Base-by-base conservation (phyloP, 257 asterid species). In the Capsicum rhomboideum region DNA sequence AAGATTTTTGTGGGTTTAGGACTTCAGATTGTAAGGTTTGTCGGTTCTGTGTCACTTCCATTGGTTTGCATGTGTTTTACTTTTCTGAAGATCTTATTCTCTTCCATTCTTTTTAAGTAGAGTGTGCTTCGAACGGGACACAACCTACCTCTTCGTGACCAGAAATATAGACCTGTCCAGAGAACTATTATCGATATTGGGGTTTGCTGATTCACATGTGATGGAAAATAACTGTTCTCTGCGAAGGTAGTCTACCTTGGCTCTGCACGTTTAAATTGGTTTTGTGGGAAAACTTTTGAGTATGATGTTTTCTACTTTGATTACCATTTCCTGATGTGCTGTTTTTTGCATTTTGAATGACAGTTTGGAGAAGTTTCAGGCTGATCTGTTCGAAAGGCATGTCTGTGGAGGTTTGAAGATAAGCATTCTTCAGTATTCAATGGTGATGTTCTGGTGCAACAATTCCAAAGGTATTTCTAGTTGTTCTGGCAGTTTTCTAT, bases 351-450 rank as follows among this genome's bases (percentile, higher is more conserved):
- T 54, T 83, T 58, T 52, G 69, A 82, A 79, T 83, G 84, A 89
- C 92, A 90, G 90, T 64, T 71, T 88, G 87, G 93, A 90, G 88
- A 88, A 87, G 50, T 79, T 87, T 80, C 92, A 91, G 85, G 84
- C 85, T 18, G 79, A 85, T 85, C 82, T 82, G 31, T 87, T 91
- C 31, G 78, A 83, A 83, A 83, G 87, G 66, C 84, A 90, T 83
- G 46, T 90, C 7, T 90, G 82, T 53, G 85, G 89, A 82, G 89
- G 87, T 84, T 78, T 85, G 56, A 86, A 83, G 18, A 79, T 84
- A 53, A 88, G 87, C 86, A 85, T 92, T 44, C 85, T 86, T 63
- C 90, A 80, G 86, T 90, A 89, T 82, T 86, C 92, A 31, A 90
- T 91, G 90, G 91, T 89, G 74, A 80, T 87, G 58, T 84, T 91